phyloP scores from a whole-genome alignment of 129 eudicot species.

The Tagetes erecta region DNA sequence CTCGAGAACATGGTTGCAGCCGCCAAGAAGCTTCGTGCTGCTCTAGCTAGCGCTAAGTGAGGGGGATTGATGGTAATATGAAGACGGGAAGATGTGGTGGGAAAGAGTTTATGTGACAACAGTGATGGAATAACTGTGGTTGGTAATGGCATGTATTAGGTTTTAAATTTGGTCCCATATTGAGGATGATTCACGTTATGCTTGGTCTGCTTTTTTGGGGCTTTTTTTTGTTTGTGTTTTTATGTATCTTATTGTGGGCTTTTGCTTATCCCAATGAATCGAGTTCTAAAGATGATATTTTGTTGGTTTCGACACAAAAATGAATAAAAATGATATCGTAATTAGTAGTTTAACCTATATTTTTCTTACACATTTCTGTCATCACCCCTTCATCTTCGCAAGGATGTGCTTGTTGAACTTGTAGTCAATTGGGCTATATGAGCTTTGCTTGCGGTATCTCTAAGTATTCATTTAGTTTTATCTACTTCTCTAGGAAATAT shows the following conservation, averaged over 20 bases:
- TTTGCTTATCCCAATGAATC: slow-evolving; percentile 3
- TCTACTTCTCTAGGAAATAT: too few species aligned
- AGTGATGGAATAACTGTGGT: slow-evolving; percentile 22
- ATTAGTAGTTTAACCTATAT: too few species aligned
- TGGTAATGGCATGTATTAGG: slow-evolving; percentile 10
- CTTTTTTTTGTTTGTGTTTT: background rate
- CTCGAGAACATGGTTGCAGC: slow-evolving; percentile 86
- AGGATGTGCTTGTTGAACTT: too few species aligned
- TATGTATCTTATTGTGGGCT: slow-evolving; percentile 9
- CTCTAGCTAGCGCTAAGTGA: slow-evolving; percentile 68
- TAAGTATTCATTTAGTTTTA: too few species aligned
- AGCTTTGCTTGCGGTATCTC: too few species aligned
- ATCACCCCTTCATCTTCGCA: too few species aligned
- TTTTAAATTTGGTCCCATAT: slow-evolving; percentile 3
- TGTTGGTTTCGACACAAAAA: background rate
- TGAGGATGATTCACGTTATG: background rate
- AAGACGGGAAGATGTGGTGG: background rate
- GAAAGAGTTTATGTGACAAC: background rate
- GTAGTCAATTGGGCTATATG: too few species aligned
- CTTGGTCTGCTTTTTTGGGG: background rate
- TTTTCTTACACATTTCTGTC: too few species aligned
- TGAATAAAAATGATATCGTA: background rate
- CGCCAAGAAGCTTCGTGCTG: slow-evolving; percentile 76
- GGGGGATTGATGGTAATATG: background rate
- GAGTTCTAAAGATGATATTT: slow-evolving; percentile 2